These are phyloP conservation scores for Sporobolomyces pararoseus DNA, from an alignment of 768 basidiomycete genomes.

Conservation along the genomic window DNA sequence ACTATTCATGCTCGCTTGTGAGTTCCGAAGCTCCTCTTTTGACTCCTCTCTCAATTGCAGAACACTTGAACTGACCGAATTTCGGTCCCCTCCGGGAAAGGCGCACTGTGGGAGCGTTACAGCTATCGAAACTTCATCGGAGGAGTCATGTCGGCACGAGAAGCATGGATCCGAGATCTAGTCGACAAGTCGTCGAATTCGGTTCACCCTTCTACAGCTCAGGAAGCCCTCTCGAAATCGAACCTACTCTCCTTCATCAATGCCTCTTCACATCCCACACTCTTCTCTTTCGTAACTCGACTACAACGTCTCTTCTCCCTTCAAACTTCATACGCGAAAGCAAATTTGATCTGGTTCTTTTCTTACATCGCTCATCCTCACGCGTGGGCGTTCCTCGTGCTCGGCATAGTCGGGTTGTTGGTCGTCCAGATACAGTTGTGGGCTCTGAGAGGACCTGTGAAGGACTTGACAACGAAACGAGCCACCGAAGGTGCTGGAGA, in stretches of 20 bases:
- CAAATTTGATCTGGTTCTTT: slow-evolving; percentile 78
- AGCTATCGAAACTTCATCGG: slow-evolving; percentile 70
- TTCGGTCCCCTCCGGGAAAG: slow-evolving; percentile 36
- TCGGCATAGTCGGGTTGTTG: slow-evolving; percentile 85
- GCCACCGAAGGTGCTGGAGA: slow-evolving; percentile 62
- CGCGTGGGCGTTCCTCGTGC: slow-evolving; percentile 82
- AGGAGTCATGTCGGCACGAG: slow-evolving; percentile 66
- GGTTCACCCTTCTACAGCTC: neutral
- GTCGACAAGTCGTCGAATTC: slow-evolving; percentile 50
- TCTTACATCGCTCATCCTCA: slow-evolving; percentile 88
- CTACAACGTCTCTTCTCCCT: slow-evolving; percentile 58
- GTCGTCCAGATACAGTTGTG: slow-evolving; percentile 81
- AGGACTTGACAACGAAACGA: slow-evolving; percentile 62
- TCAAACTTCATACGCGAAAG: slow-evolving; percentile 59
- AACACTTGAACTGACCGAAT: too few relatives aligned
- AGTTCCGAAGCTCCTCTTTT: neutral
- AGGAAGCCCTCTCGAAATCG: slow-evolving; percentile 21
- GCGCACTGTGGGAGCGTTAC: slow-evolving; percentile 80
- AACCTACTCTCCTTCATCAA: slow-evolving; percentile 72
- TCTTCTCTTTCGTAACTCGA: slow-evolving; percentile 62
- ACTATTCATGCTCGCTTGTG: slow-evolving; percentile 61
- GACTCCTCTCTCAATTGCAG: neutral
- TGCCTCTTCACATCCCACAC: slow-evolving; percentile 66
- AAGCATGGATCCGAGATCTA: slow-evolving; percentile 68
- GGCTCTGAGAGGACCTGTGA: slow-evolving; percentile 66